Conservation (phyloP, 805 yeast genomes). For the Kluyveromyces aestuarii region DNA sequence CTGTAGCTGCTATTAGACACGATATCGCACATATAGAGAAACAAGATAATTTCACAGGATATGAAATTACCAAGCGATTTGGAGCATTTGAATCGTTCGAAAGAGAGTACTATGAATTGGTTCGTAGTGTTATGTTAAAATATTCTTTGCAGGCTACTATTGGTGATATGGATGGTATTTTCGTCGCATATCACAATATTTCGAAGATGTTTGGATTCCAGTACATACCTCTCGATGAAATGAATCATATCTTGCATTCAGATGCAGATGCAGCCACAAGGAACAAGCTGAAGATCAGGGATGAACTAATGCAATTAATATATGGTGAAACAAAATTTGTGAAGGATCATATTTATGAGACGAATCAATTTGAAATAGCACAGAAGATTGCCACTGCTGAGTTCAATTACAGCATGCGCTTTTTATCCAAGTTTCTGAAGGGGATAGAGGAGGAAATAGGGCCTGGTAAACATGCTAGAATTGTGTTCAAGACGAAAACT, state of each 20-base stretch:
- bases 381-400: conserved; percentile 53
- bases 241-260: conserved; percentile 57
- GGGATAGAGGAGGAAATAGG: conserved; percentile 27
- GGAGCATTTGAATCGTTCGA: conserved; percentile 78
- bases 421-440: conserved; percentile 40
- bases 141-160: conserved; percentile 87
- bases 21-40: conserved; percentile 56
- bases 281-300: conserved; percentile 9
- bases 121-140: conserved; percentile 68
- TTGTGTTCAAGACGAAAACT: conserved; percentile 20
- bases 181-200: conserved; percentile 83
- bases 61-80: conserved; percentile 49
- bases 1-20: conserved; percentile 76
- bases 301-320: conserved; percentile 8
- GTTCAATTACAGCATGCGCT: conserved; percentile 47
- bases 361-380: conserved; percentile 16
- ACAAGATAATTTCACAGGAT: conserved; percentile 49
- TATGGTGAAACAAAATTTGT: conserved; percentile 19
- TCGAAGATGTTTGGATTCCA: conserved; percentile 80
- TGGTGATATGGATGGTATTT: conserved; percentile 96
- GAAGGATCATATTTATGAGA: conserved; percentile 10
- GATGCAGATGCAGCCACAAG: conserved; percentile 25
- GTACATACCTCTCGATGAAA: conserved; percentile 64
- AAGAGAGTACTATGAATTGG: conserved; percentile 68
- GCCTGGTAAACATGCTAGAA: conserved; percentile 28